Conservation (phyloP, 192 early-diverging fungal genomes). For the Coemansia sp. region DNA sequence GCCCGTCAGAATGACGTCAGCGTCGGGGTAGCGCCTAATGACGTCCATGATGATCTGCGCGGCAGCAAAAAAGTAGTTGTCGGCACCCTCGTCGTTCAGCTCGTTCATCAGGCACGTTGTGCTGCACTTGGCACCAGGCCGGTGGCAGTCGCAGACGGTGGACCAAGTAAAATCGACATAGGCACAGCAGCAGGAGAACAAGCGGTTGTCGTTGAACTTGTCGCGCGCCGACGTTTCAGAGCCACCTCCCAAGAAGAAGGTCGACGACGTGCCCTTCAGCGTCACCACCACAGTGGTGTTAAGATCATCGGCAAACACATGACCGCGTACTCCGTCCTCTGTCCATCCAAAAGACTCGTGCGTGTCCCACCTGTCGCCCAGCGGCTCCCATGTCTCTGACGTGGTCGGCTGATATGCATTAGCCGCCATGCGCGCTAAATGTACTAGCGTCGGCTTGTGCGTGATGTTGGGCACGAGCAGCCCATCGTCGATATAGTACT, state of each 20-base stretch:
- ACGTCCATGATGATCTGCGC: constrained; percentile 70
- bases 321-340: constrained; percentile 74
- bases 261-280: constrained; percentile 82
- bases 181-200: constrained; percentile 97
- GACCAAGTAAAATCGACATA: constrained; percentile 77
- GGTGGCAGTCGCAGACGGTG: constrained; percentile 82
- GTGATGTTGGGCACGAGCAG: constrained; percentile 67
- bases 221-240: constrained; percentile 70
- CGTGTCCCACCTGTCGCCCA: constrained; percentile 65
- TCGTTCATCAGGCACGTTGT: constrained; percentile 60
- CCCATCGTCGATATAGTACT: constrained; percentile 51
- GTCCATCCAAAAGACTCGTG: constrained; percentile 74
- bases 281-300: constrained; percentile 74
- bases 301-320: constrained; percentile 73
- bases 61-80: constrained; percentile 48
- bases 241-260: constrained; percentile 63
- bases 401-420: constrained; percentile 77
- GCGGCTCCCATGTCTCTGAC: constrained; percentile 65
- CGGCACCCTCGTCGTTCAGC: constrained; percentile 58
- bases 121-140: constrained; percentile 58
- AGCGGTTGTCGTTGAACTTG: constrained; percentile 86
- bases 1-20: constrained; percentile 76
- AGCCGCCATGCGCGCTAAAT: constrained; percentile 76
- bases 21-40: constrained; percentile 61
- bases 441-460: constrained; percentile 68